Conservation (phyloP, 2,329 filamentous ascomycete species). For the Dothidotthia symphoricarpi region DNA sequence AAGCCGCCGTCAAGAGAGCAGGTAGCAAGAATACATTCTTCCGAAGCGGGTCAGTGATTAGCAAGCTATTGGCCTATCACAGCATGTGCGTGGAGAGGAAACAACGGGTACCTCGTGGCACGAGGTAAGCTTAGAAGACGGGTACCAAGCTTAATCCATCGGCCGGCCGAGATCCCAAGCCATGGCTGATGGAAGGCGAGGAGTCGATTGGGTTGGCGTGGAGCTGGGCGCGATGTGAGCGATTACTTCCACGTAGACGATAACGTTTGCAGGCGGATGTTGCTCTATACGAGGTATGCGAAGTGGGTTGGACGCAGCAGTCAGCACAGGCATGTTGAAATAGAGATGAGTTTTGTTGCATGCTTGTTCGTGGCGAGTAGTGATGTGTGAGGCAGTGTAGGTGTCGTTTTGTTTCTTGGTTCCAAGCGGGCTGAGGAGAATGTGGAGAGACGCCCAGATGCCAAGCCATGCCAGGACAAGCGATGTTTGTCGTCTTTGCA, state of each 20-base stretch:
- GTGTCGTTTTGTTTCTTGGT: background rate
- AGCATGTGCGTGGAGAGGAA: conserved; percentile 11
- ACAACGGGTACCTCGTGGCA: conserved; percentile 27
- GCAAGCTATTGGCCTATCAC: conserved; percentile 3
- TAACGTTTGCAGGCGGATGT: conserved; percentile 3
- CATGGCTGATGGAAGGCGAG: conserved; percentile 20
- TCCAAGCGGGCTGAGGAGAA: conserved; percentile 20
- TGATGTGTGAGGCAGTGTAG: no score
- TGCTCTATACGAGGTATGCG: conserved; percentile 4
- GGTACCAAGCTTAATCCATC: conserved; percentile 32
- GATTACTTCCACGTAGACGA: conserved; percentile 18
- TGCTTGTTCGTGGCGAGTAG: conserved; percentile 10
- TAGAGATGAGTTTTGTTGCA: conserved; percentile 10
- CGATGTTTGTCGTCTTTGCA: background rate
- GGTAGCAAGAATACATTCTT: background rate
- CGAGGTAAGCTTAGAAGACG: conserved; percentile 38
- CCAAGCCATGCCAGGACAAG: conserved; percentile 20
- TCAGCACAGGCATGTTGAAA: no score
- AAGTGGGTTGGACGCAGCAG: conserved; percentile 3
- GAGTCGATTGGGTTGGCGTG: conserved; percentile 32
- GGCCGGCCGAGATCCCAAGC: conserved; percentile 21
- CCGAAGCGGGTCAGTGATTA: background rate
- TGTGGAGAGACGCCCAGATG: conserved; percentile 18
- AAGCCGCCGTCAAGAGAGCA: background rate
- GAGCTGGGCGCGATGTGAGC: conserved; percentile 26